phyloP scores from a whole-genome alignment of 164 flowering plant genomes.

The Macadamia integrifolia region DNA sequence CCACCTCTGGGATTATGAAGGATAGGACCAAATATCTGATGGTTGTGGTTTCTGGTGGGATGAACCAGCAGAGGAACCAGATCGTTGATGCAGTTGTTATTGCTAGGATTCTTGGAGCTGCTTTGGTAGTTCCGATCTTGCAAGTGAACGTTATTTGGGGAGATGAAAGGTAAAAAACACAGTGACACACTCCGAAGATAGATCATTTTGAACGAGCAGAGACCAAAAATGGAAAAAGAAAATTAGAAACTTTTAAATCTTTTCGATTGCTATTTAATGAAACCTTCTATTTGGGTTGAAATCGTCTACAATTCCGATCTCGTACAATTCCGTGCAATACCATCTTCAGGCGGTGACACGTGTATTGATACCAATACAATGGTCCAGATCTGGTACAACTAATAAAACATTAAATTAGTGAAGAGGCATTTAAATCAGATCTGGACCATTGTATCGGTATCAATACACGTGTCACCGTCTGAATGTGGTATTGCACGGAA shows the following conservation, averaged over 20 bases:
- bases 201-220: background rate
- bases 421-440: no score
- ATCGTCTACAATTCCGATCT: no score
- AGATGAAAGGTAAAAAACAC: constrained; percentile 72
- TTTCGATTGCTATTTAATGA: background rate
- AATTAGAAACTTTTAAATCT: background rate
- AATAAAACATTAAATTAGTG: no score
- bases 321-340: no score
- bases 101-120: constrained; percentile 93
- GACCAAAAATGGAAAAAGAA: background rate
- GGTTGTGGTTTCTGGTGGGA: constrained; percentile 93
- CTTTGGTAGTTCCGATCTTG: constrained; percentile 82
- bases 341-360: no score
- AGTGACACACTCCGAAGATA: background rate
- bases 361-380: no score
- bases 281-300: no score
- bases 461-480: no score
- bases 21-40: constrained; percentile 64
- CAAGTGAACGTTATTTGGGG: constrained; percentile 97
- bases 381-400: no score
- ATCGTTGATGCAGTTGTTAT: constrained; percentile 97
- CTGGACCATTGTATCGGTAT: no score
- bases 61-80: constrained; percentile 98
- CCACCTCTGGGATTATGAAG: constrained; percentile 36
- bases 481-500: no score